Base-by-base conservation (phyloP, 129 eudicot genomes). In the Tanacetum coccineum region DNA sequence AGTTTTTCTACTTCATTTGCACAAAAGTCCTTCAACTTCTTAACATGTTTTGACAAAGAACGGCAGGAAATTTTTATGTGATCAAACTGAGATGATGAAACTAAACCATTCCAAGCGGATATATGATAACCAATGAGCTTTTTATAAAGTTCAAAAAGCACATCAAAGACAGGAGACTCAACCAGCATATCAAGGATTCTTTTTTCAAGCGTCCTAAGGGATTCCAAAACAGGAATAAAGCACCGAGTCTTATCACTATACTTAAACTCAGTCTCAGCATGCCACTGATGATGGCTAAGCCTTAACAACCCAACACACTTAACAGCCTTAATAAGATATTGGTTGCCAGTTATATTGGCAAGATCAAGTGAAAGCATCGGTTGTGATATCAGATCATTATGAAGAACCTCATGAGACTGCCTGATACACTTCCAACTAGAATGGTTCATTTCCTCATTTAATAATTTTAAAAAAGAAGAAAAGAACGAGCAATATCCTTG, bases 241-340 rank as follows among this genome's bases (percentile, higher is more conserved):
- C 71, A 60, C 42, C 67, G 70, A 44, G 74, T 78, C 62, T 71
- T 64, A 40, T 50, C 75, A 76, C 39, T n/a, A 51, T 68, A 62
- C 52, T 39, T 57, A 66, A 60, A 71, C 64, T 55, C 81, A 65
- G 18, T 58, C 85, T 89, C 95, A 13, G 55, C 42, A 69, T 72
- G 70, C 96, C 97, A 89, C 68, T 94, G 99, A 45, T 75, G 84
- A 76, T 76, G 73, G 77, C 95, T 89, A 77, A 62, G 80, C 68
- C 95, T 89, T 54, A 94, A 52, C 30, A 87, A 66, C 22, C 79
- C 73, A 45, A 84, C 82, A 74, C 80, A 80, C 48, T 71, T 65
- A 48, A 84, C 79, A 13, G 95, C 86, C 26, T 84, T 87, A 25
- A 42, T 39, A 25, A 94, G 83, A 55, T 51, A 72, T 68, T 50